Base-by-base conservation (phyloP, 305 asterid genomes). In the Fraxinus greggii region DNA sequence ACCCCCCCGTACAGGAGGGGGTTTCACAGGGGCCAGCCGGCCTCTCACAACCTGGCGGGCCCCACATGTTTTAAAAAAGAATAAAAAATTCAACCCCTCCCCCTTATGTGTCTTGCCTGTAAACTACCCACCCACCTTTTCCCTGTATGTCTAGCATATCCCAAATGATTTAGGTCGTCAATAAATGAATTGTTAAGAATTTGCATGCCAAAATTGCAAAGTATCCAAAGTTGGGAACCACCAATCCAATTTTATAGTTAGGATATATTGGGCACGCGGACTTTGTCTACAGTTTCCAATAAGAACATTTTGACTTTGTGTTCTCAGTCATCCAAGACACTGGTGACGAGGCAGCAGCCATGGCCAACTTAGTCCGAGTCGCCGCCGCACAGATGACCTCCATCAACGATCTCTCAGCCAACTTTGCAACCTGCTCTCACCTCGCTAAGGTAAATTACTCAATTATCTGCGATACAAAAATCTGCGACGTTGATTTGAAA, bases 371-470 rank as follows among this genome's bases (percentile, higher is more conserved):
- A 26, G 80, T 91, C 51, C 89, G 96, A 78, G 86, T 95, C 79
- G 98, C 97, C 86, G 95, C 98, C 56, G 98, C 96, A 36, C 99
- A 95, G 89, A 93, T 95, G 98, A 95, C 98, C 81, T 93, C 98
- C 74, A 79, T 92, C 86, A 93, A 92, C 77, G 95, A 93, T 72
- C 82, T 95, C 80, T 86, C 94, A 77, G 78, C 89, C 80, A 93
- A 93, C 82, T 93, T 90, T 83, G 80, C 90, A 80, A 92, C 97
- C 80, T 95, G 99, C 86, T 87, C 98, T 75, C 97, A 93, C 82
- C 95, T 95, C 36, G 97, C 89, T 48, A 89, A 86, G 89, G 94
- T 87, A 81, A 12, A 70, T 29, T 70, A 5, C 75, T 70, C 42
- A 4, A 70, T 15, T 31, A 19, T 70, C 12, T 28, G 42, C 75